Evolutionary conservation across 225 moss, liverwort and hornwort species (phyloP), one percentile per base, ranked within the genome.

Genomic region (Polytrichum commune): DNA sequence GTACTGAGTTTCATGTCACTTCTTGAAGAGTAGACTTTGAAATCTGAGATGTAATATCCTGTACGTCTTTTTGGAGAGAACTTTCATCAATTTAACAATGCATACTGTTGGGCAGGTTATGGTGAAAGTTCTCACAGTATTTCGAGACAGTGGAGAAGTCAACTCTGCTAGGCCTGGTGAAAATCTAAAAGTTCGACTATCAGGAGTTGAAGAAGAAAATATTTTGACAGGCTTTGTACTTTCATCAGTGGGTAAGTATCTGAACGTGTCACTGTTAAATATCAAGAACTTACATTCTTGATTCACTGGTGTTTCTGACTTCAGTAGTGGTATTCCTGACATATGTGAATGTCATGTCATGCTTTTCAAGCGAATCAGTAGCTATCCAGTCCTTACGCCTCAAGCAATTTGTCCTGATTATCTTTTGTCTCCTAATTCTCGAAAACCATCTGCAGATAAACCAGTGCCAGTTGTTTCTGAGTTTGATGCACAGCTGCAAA

Each of bases 401-500:
- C 46, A 46, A 46, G 46, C 0, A 46, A 46, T 46, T 46, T 13
- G 3, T 46, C 46, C 46, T 46, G 46, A 46, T 13, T 46, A 46
- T 16, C 13, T 46, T 38, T 13, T 13, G 46, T 16, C 13, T 46
- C 46, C 46, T 46, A 46, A 46, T 46, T 38, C 46, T 46, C 13
- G 3, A 46, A 46, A 13, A 13, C 4, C 13, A 25, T 54, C 54
- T 73, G 62, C 80, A 86, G 86, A 18, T 1, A 85, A 66, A 53
- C 80, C 88, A 65, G 83, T 88, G 53, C 73, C 85, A 67, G 80
- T 77, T 65, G 80, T 88, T 80, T 54, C 78, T 4, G 88, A 88
- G 73, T 88, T 88, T 61, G 85, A 85, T 74, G 85, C 88, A 3
- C 88, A 88, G 55, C 66, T 88, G 53, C 88, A 88, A 69, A 88